Base-by-base conservation (phyloP, 495 filamentous ascomycete genomes). In the Penicillium chermesinum region DNA sequence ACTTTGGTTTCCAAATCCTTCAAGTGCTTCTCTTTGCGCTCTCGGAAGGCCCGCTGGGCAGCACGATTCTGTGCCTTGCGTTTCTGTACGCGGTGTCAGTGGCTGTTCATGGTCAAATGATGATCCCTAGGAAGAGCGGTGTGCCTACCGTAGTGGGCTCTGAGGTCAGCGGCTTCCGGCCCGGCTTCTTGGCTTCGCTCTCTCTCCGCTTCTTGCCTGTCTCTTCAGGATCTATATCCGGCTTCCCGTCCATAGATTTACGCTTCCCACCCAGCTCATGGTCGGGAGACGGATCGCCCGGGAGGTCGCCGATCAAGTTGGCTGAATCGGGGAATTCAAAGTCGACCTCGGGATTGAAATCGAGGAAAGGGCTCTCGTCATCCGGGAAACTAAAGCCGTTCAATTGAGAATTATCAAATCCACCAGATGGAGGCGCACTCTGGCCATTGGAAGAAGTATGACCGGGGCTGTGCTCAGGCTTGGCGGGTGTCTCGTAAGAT, bases 41-140 rank as follows among this genome's bases (percentile, higher is more conserved):
- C 93, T 18, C 93, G 80, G 80, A 99, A 99, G 6, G 93, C 93
- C 35, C 93, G 81, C 70, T 99, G 93, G 20, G 93, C 93, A 1
- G 94, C 93, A 48, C 93, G 85, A 56, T 99, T 99, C 62, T 99
- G 93, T 9, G 94, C 93, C 71, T 99, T 99, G 54, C 93, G 88
- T 74, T 99, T 99, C 91, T 96, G 57, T 30, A 49, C 2, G n/a
- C 40, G 8, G 20, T 30, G 66, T 87, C 66, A 84, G 78, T 62
- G 38, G 34, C 39, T 35, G n/a, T 38, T 32, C 6, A 10, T 39
- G 7, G 15, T 9, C 16, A 46, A 35, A 16, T 8, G 6, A 14
- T 37, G 12, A 37, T 37, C 12, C 44, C 6, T 7, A 13, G 2
- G n/a, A 13, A 18, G 6, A 46, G 19, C 8, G 35, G 19, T 7